phyloP scores from a whole-genome alignment of 495 filamentous ascomycete species.

The Lasiosphaeria hispida region DNA sequence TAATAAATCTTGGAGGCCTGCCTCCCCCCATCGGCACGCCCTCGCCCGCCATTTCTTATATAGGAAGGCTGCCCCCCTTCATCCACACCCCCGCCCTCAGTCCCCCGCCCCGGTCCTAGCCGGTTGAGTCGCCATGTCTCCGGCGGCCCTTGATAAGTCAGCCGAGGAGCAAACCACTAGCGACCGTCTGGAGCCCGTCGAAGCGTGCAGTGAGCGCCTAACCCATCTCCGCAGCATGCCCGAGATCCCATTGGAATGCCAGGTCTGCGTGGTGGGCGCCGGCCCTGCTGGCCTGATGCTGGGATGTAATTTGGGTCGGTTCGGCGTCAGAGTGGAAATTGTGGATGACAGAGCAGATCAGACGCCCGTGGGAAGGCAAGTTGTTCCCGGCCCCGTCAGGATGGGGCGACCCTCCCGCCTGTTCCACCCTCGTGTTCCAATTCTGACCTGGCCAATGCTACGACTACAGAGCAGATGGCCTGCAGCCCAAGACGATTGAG shows the following conservation, averaged over 20 bases:
- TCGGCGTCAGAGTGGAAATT: conserved; percentile 58
- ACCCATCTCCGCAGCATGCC: conserved; percentile 38
- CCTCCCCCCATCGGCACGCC: background rate
- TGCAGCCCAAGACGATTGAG: conserved; percentile 58
- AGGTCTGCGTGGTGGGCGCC: conserved; percentile 67
- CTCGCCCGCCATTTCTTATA: background rate
- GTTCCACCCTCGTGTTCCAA: background rate
- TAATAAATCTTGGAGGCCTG: too few relatives aligned
- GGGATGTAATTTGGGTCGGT: conserved; percentile 65
- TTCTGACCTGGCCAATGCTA: background rate
- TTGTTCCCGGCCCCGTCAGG: conserved; percentile 1
- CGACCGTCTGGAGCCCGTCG: conserved; percentile 17
- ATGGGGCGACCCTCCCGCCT: background rate
- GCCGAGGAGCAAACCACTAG: conserved; percentile 27
- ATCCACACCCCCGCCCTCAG: background rate
- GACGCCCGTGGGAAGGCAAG: conserved; percentile 58
- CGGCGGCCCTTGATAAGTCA: conserved; percentile 27
- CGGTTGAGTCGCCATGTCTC: conserved; percentile 24
- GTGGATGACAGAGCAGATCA: conserved; percentile 62
- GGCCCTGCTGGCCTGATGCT: conserved; percentile 71
- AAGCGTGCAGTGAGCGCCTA: conserved; percentile 35
- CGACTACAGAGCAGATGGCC: conserved; percentile 56
- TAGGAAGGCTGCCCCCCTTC: background rate
- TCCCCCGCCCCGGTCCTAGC: background rate
- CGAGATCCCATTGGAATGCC: conserved; percentile 34